A percentile compares a stretch with the other conserved stretches of the same genome.
These are phyloP conservation scores for Coemansia asiatica DNA, from an alignment of 192 early-diverging fungal species.

Conservation along the genomic window DNA sequence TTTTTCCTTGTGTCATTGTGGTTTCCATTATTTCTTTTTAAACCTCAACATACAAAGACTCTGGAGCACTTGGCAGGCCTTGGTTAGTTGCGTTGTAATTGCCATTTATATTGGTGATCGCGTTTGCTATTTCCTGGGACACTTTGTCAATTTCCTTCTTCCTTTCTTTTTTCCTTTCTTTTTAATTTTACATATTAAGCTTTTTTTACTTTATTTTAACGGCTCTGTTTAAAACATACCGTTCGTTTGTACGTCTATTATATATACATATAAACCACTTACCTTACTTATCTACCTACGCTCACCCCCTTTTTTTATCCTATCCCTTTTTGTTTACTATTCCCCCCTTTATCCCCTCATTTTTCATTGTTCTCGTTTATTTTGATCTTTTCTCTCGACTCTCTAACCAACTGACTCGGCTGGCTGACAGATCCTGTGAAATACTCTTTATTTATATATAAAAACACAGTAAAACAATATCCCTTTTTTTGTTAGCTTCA, in stretches of 20 bases:
- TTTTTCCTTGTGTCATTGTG: not conserved
- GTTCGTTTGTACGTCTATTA: not conserved
- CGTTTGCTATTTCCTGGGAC: not conserved
- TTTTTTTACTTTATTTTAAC: not conserved
- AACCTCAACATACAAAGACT: not conserved
- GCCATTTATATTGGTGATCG: not conserved
- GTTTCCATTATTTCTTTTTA: not conserved
- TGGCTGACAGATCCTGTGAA: not conserved
- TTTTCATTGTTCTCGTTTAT: not conserved
- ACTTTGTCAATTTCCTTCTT: not conserved
- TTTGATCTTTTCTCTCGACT: not conserved
- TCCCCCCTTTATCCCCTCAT: not conserved
- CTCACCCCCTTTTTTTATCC: not conserved
- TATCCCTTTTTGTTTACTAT: not conserved
- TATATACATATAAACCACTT: not conserved
- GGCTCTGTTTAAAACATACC: not conserved
- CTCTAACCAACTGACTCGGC: not conserved
- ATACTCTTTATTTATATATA: not conserved
- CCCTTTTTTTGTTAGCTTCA: too few relatives aligned
- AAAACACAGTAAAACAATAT: too few relatives aligned
- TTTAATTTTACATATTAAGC: slow-evolving; percentile 1
- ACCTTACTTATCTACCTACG: not conserved
- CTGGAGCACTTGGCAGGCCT: slow-evolving; percentile 5
- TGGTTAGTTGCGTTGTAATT: not conserved
- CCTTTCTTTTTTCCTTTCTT: not conserved